These are phyloP conservation scores for Cladosporium oxysporum DNA, from an alignment of 2,329 filamentous ascomycete species.

Conservation along the genomic window DNA sequence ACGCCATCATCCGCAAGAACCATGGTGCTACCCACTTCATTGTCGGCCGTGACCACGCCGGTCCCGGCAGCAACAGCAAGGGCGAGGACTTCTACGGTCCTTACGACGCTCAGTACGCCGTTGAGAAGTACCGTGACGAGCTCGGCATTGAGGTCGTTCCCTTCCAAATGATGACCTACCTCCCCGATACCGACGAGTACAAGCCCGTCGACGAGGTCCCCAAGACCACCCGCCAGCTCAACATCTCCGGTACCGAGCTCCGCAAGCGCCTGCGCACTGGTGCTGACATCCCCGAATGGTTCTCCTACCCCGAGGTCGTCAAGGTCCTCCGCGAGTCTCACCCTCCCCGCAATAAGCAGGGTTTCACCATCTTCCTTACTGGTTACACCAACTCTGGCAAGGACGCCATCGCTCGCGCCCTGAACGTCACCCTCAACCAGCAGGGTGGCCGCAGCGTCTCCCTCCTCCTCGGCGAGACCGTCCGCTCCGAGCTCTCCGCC, in stretches of 20 bases:
- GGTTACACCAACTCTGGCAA: slow-evolving; percentile 97
- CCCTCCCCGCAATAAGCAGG: slow-evolving; percentile 85
- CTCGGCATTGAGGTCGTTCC: slow-evolving; percentile 98
- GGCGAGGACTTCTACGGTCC: slow-evolving; percentile 97
- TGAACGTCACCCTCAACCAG: slow-evolving; percentile 97
- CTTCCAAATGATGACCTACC: slow-evolving; percentile 99
- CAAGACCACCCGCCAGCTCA: slow-evolving; percentile 73
- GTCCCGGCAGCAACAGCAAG: slow-evolving; percentile 96
- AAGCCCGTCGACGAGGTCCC: slow-evolving; percentile 87
- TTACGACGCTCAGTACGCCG: slow-evolving; percentile 93
- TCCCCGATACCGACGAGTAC: slow-evolving; percentile 97
- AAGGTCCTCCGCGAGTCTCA: slow-evolving; percentile 94
- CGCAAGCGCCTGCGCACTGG: slow-evolving; percentile 87
- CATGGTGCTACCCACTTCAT: slow-evolving; percentile 99
- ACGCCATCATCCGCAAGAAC: slow-evolving; percentile 99
- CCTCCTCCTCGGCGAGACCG: slow-evolving; percentile 91
- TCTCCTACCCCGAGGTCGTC: slow-evolving; percentile 99
- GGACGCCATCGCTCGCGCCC: slow-evolving; percentile 90
- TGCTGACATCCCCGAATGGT: slow-evolving; percentile 97
- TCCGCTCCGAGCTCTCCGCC: slow-evolving; percentile 86
- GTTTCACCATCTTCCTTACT: slow-evolving; percentile 97
- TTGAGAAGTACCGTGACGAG: slow-evolving; percentile 95
- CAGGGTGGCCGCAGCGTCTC: slow-evolving; percentile 94
- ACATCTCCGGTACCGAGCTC: slow-evolving; percentile 69
- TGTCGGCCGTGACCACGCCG: slow-evolving; percentile 96